Base-by-base conservation (phyloP, 176 grass and related monocot species). In the Avena eriantha region DNA sequence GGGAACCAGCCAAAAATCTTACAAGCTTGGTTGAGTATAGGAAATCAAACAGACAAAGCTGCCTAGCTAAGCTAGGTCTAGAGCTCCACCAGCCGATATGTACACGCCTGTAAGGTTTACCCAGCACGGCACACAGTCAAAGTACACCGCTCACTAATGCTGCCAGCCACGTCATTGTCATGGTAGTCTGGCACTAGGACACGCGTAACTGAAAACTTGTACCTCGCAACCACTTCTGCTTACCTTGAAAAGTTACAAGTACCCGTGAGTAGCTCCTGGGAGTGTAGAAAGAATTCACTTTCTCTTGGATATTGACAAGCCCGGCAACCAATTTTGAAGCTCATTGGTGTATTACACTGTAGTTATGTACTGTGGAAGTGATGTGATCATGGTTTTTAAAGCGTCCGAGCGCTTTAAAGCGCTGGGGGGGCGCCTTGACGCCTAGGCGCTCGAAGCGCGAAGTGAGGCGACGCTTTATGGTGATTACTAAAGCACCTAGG, bases 161-260 rank as follows among this genome's bases (percentile, higher is more conserved):
- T 11, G 22, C 57, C 21, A 59, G 58, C 58, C 58, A 8, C 2
- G n/a, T 61, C n/a, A 61, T 61, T 61, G 59, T 63, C 59, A 63
- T 31, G 69, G 39, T 47, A 75, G 24, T 60, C 36, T 26, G 19
- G 15, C 53, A 67, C 26, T 26, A 47, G 3, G 17, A 33, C 69
- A n/a, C 23, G 48, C 24, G 82, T 73, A 80, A 47, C 22, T 83
- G 14, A 21, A 19, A 83, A 73, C 36, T 74, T 60, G 35, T 74
- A 31, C 15, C 58, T 31, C 48, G 39, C 35, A 65, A 15, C 26
- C 48, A 19, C 7, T 76, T 76, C 17, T 49, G 47, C 14, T 33
- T 76, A 53, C 78, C 36, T 80, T 80, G 22, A 46, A 22, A 79
- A 59, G 21, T 60, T 58, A 19, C 23, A 22, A 77, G 76, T 78